Percentiles rank a stretch among this genome's conserved stretches.
phyloP scores from a whole-genome alignment of 1,139 yeast species.

The Zhuliangozyma blackwelliae region DNA sequence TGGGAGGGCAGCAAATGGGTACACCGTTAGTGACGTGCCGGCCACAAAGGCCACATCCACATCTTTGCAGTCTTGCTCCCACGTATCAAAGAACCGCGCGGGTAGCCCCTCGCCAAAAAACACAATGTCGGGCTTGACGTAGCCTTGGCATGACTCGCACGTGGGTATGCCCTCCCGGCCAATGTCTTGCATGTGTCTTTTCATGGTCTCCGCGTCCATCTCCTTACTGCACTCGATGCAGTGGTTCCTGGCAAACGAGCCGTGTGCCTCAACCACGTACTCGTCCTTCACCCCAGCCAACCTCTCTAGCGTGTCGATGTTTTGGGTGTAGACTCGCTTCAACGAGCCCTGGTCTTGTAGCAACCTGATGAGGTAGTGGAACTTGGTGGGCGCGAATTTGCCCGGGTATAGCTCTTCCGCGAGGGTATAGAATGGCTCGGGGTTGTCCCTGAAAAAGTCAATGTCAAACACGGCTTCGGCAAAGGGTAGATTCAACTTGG shows the following conservation, averaged over 20 bases:
- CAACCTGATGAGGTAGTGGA: constrained; percentile 66
- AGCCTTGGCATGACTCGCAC: constrained; percentile 57
- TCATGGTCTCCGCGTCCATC: constrained; percentile 50
- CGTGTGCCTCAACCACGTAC: constrained; percentile 84
- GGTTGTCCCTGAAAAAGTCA: constrained; percentile 68
- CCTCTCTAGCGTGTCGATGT: constrained; percentile 87
- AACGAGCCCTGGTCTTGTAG: constrained; percentile 61
- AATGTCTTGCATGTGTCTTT: constrained; percentile 30
- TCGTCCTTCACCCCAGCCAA: constrained; percentile 70
- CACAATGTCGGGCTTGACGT: constrained; percentile 88
- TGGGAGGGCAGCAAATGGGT: constrained; percentile 85
- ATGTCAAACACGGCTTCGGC: constrained; percentile 96
- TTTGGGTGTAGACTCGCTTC: constrained; percentile 80
- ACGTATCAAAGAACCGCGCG: constrained; percentile 53
- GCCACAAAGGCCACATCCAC: constrained; percentile 83
- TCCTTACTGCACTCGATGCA: constrained; percentile 70
- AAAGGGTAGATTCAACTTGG: constrained; percentile 71
- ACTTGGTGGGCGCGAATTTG: constrained; percentile 74
- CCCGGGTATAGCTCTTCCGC: constrained; percentile 89
- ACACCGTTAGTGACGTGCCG: constrained; percentile 86
- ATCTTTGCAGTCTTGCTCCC: constrained; percentile 58
- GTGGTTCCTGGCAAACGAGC: constrained; percentile 81
- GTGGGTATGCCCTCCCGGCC: constrained; percentile 44
- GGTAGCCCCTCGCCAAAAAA: constrained; percentile 92
- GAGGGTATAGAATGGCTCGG: constrained; percentile 78